Evolutionary conservation across 306 rosid species (phyloP), one percentile per base, ranked within the genome.

Genomic region (Arachis hypogaea): DNA sequence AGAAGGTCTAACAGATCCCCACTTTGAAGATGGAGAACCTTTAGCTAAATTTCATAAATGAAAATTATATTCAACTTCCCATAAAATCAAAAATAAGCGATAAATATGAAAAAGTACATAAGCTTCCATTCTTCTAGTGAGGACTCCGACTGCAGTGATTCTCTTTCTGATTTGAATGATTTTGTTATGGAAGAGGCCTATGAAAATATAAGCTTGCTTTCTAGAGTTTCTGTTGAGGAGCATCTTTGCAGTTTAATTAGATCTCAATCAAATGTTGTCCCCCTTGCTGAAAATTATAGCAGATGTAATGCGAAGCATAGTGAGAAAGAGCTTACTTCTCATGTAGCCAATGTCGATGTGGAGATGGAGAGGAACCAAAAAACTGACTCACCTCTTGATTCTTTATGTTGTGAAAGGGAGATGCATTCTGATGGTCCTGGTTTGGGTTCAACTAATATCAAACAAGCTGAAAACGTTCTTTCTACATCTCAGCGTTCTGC

Each of bases 111-210:
- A 14, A 14, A 14, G 14, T 14, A 14, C 14, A 14, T 14, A 14
- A 14, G 72, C 75, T 69, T 55, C 40, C 73, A 63, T 70, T 77
- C 60, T 69, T 61, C 80, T 33, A 30, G 49, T 33, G 86, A 81
- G 76, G 90, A 83, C 69, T 73, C 79, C 62, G 87, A 72, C 58
- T 61, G 52, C n/a, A 71, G 76, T 41, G 92, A 93, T 63, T 85
- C 92, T 76, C 92, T 91, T 77, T 88, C 93, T 58, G 94, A 93
- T 81, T 83, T 91, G 89, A 82, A 93, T 82, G 91, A 93, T 85
- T 83, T 84, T 46, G 54, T 42, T 1, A 89, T 93, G 98, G 78
- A 71, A 75, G 91, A 82, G 68, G 87, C 87, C 69, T 91, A 82
- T 85, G 91, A 82, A 81, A 94, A 93, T 77, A 81, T 89, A 69